Conservation (phyloP, 192 early-diverging fungal genomes). For the Coemansia biformis region DNA sequence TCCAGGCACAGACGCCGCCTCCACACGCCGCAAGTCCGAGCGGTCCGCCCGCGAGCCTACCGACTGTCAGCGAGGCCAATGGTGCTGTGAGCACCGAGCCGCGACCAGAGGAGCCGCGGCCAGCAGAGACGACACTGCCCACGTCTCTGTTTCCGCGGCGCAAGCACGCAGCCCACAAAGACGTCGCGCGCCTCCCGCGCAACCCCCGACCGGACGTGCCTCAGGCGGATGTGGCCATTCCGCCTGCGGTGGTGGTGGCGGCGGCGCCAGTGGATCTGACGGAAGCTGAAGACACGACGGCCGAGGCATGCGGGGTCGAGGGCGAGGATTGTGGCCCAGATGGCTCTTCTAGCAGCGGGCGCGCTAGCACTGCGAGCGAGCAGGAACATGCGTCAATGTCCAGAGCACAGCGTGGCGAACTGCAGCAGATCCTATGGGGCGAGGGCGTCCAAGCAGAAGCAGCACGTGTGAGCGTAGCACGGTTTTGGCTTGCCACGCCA, state of each 20-base stretch:
- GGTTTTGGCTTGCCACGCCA: constrained; percentile 14
- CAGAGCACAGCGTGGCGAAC: constrained; percentile 3
- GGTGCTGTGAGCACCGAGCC: not conserved
- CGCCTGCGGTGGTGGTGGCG: no score
- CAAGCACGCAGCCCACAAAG: constrained; percentile 13
- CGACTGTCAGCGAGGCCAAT: not conserved
- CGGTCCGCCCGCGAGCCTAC: not conserved
- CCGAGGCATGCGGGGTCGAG: no score
- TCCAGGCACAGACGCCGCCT: constrained; percentile 18
- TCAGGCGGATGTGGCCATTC: not conserved
- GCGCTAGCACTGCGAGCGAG: not conserved
- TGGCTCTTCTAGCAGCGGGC: no score
- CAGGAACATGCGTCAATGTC: not conserved
- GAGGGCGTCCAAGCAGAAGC: constrained; percentile 4
- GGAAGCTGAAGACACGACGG: no score
- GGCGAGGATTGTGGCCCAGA: no score
- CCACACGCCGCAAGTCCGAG: not conserved
- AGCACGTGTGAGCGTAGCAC: constrained; percentile 1
- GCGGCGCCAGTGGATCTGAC: no score
- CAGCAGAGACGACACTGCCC: constrained; percentile 28
- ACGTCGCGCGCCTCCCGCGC: constrained; percentile 32
- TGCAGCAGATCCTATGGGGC: constrained; percentile 15
- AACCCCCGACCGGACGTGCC: constrained; percentile 7
- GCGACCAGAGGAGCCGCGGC: not conserved
- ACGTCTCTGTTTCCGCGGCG: constrained; percentile 46